phyloP scores from a whole-genome alignment of 2,329 filamentous ascomycete species.

The Colletotrichum scovillei region DNA sequence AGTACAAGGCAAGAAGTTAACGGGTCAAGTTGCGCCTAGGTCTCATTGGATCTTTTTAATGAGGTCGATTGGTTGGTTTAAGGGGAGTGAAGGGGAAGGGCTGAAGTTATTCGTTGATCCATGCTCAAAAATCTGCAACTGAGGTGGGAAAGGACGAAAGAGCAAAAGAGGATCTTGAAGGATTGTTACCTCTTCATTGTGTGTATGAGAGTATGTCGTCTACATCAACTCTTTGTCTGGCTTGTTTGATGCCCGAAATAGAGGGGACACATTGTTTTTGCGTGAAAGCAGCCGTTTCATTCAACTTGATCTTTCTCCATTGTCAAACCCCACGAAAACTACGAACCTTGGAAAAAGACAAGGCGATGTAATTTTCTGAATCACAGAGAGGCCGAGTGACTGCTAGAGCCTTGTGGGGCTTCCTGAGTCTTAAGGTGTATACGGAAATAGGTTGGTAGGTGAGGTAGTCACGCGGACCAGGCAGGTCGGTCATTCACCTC shows the following conservation, averaged over 20 bases:
- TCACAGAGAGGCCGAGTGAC: not conserved
- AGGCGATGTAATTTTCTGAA: not conserved
- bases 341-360: too few species aligned
- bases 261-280: not conserved
- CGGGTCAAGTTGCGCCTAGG: not conserved
- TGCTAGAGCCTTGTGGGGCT: not conserved
- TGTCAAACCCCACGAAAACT: not conserved
- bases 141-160: not conserved
- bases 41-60: not conserved
- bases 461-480: conserved; percentile 4
- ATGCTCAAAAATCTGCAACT: not conserved
- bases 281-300: not conserved
- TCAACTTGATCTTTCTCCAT: not conserved
- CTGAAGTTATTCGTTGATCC: not conserved
- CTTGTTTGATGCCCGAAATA: too few species aligned
- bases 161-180: not conserved
- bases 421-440: not conserved
- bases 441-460: not conserved
- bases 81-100: too few species aligned
- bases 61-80: not conserved
- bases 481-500: conserved; percentile 1
- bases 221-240: not conserved
- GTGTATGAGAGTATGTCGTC: not conserved
- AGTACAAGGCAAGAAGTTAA: conserved; percentile 5
- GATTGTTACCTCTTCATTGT: not conserved